phyloP scores from a whole-genome alignment of 495 filamentous ascomycete species.

The Daldinia childiae region DNA sequence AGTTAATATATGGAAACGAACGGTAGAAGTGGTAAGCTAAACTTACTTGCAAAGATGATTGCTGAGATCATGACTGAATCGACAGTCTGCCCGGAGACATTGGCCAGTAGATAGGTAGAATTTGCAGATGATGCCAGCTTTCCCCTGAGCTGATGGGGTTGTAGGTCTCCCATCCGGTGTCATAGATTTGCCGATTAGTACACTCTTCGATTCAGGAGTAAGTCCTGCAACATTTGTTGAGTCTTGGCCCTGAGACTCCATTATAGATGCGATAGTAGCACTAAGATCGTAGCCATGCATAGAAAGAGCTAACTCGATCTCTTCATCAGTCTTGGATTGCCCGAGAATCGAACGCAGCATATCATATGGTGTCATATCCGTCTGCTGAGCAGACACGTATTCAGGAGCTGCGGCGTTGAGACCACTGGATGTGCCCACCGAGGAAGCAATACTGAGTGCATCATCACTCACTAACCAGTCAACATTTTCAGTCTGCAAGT shows the following conservation, averaged over 20 bases:
- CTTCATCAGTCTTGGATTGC: slow-evolving; percentile 87
- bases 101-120: slow-evolving; percentile 93
- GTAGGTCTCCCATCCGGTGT: slow-evolving; percentile 72
- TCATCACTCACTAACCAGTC: slow-evolving; percentile 97
- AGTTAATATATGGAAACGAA: slow-evolving; percentile 41
- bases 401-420: slow-evolving; percentile 80
- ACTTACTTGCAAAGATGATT: slow-evolving; percentile 98
- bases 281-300: slow-evolving; percentile 92
- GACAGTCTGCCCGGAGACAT: slow-evolving; percentile 93
- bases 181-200: slow-evolving; percentile 93
- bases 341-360: slow-evolving; percentile 96
- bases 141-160: slow-evolving; percentile 75
- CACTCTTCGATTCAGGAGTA: slow-evolving; percentile 62
- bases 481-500: slow-evolving; percentile 90
- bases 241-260: slow-evolving; percentile 67
- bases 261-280: slow-evolving; percentile 85
- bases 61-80: slow-evolving; percentile 95
- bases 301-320: slow-evolving; percentile 89
- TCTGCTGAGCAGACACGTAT: slow-evolving; percentile 77
- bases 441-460: slow-evolving; percentile 78
- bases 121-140: slow-evolving; percentile 90
- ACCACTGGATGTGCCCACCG: slow-evolving; percentile 68
- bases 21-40: not conserved
- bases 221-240: slow-evolving; percentile 51
- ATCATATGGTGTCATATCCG: slow-evolving; percentile 97